A percentile compares a stretch with the other conserved stretches of the same genome.
Evolutionary conservation across 75 land plant genomes (phyloP).

Genomic region (Azolla pinnata): DNA sequence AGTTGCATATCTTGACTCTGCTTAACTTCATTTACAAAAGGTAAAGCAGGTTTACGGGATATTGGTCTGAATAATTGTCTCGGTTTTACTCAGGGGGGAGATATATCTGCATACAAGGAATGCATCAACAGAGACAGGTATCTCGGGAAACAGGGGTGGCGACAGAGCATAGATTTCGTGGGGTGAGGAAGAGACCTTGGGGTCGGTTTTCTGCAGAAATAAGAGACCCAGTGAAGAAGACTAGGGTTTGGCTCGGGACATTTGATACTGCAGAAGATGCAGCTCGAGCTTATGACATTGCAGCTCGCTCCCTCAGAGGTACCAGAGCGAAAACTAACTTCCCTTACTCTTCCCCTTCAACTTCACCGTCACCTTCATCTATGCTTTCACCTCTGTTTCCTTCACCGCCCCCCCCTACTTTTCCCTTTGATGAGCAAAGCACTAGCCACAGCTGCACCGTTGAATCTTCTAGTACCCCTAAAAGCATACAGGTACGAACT

Average conservation of each 20-base stretch:
- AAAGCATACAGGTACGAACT: background rate
- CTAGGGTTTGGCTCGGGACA: constrained; percentile 2
- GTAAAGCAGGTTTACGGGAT: no score
- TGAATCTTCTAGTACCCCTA: background rate
- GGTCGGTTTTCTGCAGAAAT: background rate
- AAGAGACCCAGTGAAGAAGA: background rate
- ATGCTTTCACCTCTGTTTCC: no score
- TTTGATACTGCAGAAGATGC: constrained; percentile 2
- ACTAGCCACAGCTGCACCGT: constrained; percentile 5
- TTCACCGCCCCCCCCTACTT: no score
- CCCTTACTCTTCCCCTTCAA: no score
- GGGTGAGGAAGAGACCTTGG: constrained; percentile 4
- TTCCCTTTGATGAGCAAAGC: constrained; percentile 2
- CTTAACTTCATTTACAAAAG: no score
- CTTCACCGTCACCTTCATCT: no score
- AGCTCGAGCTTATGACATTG: constrained; percentile 2
- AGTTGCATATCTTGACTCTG: no score
- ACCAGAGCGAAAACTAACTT: background rate
- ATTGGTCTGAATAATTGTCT: no score
- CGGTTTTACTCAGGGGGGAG: no score
- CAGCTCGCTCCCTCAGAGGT: background rate
- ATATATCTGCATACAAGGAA: background rate
- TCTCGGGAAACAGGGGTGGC: background rate
- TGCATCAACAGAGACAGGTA: background rate
- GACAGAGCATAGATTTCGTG: background rate